Base-by-base conservation (phyloP, 305 asterid genomes). In the Ajuga reptans region DNA sequence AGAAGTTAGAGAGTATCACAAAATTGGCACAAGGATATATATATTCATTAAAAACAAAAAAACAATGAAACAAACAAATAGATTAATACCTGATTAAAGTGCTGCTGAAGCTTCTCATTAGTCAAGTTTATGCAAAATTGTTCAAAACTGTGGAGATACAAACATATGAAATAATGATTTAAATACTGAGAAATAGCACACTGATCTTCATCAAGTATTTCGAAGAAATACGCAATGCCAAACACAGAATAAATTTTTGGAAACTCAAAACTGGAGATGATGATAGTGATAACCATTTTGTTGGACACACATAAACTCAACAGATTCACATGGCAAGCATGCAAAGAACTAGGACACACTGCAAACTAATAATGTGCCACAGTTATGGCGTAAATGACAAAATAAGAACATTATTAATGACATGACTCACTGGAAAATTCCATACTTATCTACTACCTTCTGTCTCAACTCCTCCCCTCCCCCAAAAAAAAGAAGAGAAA, bases 81-180 rank as follows among this genome's bases (percentile, higher is more conserved):
- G 52, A 54, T 34, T 12, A 68, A 41, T 74, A 91, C 99, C 99
- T 94, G 99, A 83, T 94, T 94, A 77, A 94, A 94, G 64, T 85
- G 89, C 78, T 85, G 89, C 68, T 85, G 89, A 50, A 85, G 89
- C 76, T 85, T 85, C 82, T 85, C 89, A 53, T 85, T 85, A 14
- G 89, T 85, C 87, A 82, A 70, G 78, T 85, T 82, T 29, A 85
- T 82, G 84, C 89, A 84, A 63, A 84, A 84, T 42, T 84, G 89
- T 74, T 84, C 89, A 58, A 84, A 84, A 80, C 89, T 84, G 85
- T 29, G 46, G 57, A 73, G 18, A 59, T 66, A 60, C 45, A 75
- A 63, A 63, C 50, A 75, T 37, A 55, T 36, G 52, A 66, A 68
- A 12, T 73, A 39, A 59, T 69, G 36, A 67, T 34, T 77, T 37